phyloP scores from a whole-genome alignment of 2,329 filamentous ascomycete genomes.

The Pleomassaria siparia region DNA sequence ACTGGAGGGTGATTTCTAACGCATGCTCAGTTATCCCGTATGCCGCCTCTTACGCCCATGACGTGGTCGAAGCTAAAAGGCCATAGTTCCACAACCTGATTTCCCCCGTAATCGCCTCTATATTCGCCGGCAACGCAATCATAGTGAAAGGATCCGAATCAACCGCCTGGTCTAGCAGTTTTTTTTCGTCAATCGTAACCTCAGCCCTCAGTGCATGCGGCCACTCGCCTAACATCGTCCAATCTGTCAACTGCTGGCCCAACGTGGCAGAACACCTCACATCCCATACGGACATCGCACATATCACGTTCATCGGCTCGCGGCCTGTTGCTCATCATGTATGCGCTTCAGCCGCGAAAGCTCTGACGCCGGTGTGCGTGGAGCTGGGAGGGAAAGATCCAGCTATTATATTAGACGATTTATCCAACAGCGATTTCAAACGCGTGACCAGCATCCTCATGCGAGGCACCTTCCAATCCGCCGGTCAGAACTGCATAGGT shows the following conservation, averaged over 20 bases:
- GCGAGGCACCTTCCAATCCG: conserved; percentile 90
- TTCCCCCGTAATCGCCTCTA: conserved; percentile 82
- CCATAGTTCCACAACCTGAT: conserved; percentile 88
- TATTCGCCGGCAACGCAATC: conserved; percentile 90
- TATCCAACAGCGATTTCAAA: conserved; percentile 62
- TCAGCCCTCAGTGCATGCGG: conserved; percentile 80
- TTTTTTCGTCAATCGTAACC: conserved; percentile 78
- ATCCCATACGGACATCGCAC: conserved; percentile 78
- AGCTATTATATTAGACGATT: conserved; percentile 83
- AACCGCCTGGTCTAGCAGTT: conserved; percentile 87
- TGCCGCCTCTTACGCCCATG: conserved; percentile 8
- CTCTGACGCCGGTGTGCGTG: conserved; percentile 82
- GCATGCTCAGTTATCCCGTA: conserved; percentile 48
- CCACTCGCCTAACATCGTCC: conserved; percentile 77
- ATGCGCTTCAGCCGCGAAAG: conserved; percentile 79
- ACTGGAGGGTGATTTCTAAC: conserved; percentile 1
- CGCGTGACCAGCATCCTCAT: conserved; percentile 81
- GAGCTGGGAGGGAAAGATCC: conserved; percentile 97
- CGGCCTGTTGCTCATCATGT: conserved; percentile 84
- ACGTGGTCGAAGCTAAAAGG: neutral
- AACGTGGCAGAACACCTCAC: conserved; percentile 78
- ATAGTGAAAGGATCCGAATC: conserved; percentile 94
- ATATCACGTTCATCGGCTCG: conserved; percentile 96
- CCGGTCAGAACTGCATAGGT: conserved; percentile 96
- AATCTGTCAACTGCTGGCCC: conserved; percentile 87